Base-by-base conservation (phyloP, 495 filamentous ascomycete species). In the Tuber brumale region DNA sequence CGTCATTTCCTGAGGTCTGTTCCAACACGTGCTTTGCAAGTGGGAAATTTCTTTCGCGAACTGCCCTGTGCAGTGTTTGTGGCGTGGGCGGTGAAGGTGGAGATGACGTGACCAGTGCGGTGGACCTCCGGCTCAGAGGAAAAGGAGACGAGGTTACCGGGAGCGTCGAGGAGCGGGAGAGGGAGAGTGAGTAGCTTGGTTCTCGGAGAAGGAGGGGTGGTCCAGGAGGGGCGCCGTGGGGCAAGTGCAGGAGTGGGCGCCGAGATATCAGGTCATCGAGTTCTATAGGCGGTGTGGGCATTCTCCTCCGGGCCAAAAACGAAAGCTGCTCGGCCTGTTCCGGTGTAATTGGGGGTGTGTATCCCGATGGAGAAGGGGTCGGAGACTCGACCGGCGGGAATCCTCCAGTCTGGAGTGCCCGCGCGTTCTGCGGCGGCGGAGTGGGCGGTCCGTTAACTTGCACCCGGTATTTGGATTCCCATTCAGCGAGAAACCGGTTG, bases 401-500 rank as follows among this genome's bases (percentile, higher is more conserved):
- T 35, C 27, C 57, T 35, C 3, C 27, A 5, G 57, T 66, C 12
- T 35, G 57, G 57, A 7, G 31, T 8, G 57, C 5, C 57, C 14
- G 4, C 27, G 10, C 16, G 27, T 19, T 66, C 10, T 66, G 57
- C 27, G 5, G 18, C 14, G 57, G 57, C 6, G 57, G 57, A 12
- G 57, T 19, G 14, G 57, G 57, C 1, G 57, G 57, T 19, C 57
- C 12, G 27, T 66, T 66, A 31, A 35, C 27, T 35, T 2, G 57
- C 31, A 66, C 16, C 57, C 27, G 27, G 57, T 35, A 35, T 27
- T 66, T 66, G 31, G 27, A 35, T 35, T 66, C 57, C 57, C 57
- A 66, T 66, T 66, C 57, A 66, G 57, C 57, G 57, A 66, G 57
- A 35, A 66, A 66, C 57, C 27, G 57, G 57, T 66, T 66, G 57